These are phyloP conservation scores for Tolypocladium ophioglossoides DNA, from an alignment of 2,329 filamentous ascomycete species.

Conservation along the genomic window DNA sequence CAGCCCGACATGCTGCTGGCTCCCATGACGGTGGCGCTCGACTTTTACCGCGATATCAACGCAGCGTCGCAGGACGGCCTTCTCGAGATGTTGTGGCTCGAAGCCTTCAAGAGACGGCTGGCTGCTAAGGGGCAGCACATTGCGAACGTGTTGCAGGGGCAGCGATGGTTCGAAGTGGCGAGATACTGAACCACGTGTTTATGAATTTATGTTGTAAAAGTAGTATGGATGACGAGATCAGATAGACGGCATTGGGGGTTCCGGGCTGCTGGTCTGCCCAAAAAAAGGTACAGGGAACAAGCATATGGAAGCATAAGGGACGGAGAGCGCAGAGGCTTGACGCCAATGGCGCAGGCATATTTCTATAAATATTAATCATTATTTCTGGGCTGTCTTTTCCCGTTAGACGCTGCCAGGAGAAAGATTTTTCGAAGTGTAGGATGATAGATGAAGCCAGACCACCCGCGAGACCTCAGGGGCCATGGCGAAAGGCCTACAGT, in stretches of 20 bases:
- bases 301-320: not conserved
- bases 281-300: not conserved
- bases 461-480: not conserved
- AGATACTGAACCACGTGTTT: constrained; percentile 10
- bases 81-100: constrained; percentile 37
- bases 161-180: constrained; percentile 27
- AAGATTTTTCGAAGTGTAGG: not conserved
- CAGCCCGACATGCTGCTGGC: constrained; percentile 36
- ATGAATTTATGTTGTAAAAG: not conserved
- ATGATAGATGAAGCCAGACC: too few species aligned
- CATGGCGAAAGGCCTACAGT: not conserved
- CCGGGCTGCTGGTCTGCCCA: constrained; percentile 4
- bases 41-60: constrained; percentile 30
- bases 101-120: constrained; percentile 29
- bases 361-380: not conserved
- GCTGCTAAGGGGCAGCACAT: constrained; percentile 30
- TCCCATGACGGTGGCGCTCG: constrained; percentile 30
- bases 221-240: not conserved
- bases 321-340: not conserved
- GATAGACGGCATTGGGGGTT: not conserved
- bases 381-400: not conserved
- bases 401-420: not conserved
- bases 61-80: constrained; percentile 27
- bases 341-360: not conserved
- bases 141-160: constrained; percentile 24